Conservation (phyloP, 495 filamentous ascomycete species). For the Glarea lozoyensis region DNA sequence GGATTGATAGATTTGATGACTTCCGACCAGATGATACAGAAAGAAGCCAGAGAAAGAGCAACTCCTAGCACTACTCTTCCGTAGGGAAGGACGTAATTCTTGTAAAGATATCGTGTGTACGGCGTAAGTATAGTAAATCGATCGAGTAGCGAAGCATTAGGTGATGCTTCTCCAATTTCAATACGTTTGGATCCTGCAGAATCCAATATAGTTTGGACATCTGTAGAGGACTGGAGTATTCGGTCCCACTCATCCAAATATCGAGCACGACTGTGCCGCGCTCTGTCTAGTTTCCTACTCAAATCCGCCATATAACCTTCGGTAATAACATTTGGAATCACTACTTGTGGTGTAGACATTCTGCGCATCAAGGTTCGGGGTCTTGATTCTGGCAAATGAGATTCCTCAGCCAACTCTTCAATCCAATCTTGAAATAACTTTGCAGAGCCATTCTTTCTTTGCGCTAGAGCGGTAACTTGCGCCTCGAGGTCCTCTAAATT, state of each 20-base stretch:
- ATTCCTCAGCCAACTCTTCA: constrained; percentile 72
- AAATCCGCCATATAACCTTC: constrained; percentile 88
- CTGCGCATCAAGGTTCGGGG: constrained; percentile 32
- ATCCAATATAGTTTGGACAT: constrained; percentile 76
- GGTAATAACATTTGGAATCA: constrained; percentile 75
- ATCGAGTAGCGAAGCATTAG: constrained; percentile 43
- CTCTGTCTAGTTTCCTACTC: constrained; percentile 68
- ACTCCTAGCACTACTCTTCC: constrained; percentile 50
- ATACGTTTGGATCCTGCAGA: constrained; percentile 72
- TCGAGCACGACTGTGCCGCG: constrained; percentile 71
- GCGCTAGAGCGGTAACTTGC: constrained; percentile 67
- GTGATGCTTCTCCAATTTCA: constrained; percentile 55
- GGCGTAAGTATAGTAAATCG: constrained; percentile 63
- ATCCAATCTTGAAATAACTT: constrained; percentile 88
- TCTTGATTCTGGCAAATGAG: constrained; percentile 54
- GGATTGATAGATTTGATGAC: constrained; percentile 69
- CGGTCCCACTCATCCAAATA: constrained; percentile 82
- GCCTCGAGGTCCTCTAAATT: constrained; percentile 73
- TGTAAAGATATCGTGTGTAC: constrained; percentile 70
- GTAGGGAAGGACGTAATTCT: constrained; percentile 61
- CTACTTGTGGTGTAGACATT: constrained; percentile 29
- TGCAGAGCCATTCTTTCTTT: constrained; percentile 76
- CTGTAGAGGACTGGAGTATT: constrained; percentile 60
- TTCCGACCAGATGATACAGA: constrained; percentile 86
- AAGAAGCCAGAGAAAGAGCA: constrained; percentile 63